Evolutionary conservation across 257 asterid genomes (phyloP), one percentile per base, ranked within the genome.

Genomic region (Rehmannia glutinosa): DNA sequence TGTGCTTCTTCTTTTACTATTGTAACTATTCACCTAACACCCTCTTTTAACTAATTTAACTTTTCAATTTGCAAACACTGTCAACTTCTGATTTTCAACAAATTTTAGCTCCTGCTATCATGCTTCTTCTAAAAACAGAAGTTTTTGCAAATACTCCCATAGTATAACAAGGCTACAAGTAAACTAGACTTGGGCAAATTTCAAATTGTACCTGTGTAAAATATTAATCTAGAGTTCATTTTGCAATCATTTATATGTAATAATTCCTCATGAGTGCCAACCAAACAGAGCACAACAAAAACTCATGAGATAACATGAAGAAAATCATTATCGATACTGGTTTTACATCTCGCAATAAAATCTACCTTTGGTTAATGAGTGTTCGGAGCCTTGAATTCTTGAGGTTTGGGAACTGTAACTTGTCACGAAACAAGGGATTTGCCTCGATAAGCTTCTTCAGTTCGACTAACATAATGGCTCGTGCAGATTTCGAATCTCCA

Each of bases 381-480:
- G 98, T 93, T 43, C 97, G 75, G 23, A 93, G 78, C 72, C 98
- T 88, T 28, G 98, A 90, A 77, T 82, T 88, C 84, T 85, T 93
- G 72, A 93, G 83, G 83, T 76, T 85, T 27, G 98, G 98, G 45
- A 88, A 90, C 74, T 82, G 96, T 77, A 93, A 82, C 81, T 93
- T 93, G 68, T 93, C 98, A 49, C 95, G 96, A 70, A 93, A 93
- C 73, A 93, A 73, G 38, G 98, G 98, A 73, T 93, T 93, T 62
- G 97, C 96, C 88, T 93, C 98, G 17, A 90, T 86, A 35, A 93
- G 96, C 83, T 93, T 93, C 86, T 93, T 93, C 71, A 93, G 88
- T 68, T 93, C 98, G 62, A 90, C 87, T 66, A 93, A 73, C 98
- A 93, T 90, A 63, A 90, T 84, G 50, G 95, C 80, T 64, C 98